A percentile compares a stretch with the other conserved stretches of the same genome.
Conservation (phyloP, 306 rosid genomes). For the Glycyrrhiza uralensis region DNA sequence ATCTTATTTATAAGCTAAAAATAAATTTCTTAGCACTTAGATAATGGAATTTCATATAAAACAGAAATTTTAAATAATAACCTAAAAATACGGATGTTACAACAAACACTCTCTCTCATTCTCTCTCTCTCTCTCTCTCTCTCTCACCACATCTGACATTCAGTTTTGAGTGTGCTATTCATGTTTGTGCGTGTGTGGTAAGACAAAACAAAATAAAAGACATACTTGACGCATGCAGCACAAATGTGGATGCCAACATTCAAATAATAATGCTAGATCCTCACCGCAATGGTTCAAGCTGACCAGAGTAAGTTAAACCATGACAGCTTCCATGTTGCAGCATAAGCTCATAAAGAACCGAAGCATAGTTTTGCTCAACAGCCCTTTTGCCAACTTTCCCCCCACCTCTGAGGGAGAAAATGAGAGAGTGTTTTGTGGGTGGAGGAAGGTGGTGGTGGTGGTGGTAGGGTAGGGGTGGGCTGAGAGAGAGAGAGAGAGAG, state of each 20-base stretch:
- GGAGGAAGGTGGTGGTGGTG: too few species aligned
- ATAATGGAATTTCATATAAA: too few species aligned
- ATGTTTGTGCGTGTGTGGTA: neutral
- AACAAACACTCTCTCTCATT: too few species aligned
- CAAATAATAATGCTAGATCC: constrained; percentile 13
- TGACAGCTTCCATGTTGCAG: constrained; percentile 94
- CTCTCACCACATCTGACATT: too few species aligned
- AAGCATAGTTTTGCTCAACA: constrained; percentile 87
- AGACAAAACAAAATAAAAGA: neutral
- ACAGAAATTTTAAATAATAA: too few species aligned
- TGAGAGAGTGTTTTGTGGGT: too few species aligned
- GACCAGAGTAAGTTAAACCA: constrained; percentile 68
- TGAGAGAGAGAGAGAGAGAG: too few species aligned
- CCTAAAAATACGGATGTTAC: too few species aligned
- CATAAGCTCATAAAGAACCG: constrained; percentile 88
- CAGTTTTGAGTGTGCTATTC: neutral
- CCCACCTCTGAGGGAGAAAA: constrained; percentile 99
- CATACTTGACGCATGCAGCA: neutral
- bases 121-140: too few species aligned
- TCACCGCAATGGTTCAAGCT: constrained; percentile 80
- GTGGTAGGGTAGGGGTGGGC: too few species aligned
- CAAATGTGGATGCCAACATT: constrained; percentile 11
- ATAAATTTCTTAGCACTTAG: too few species aligned
- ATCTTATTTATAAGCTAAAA: too few species aligned
- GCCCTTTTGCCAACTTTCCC: constrained; percentile 94